Base-by-base conservation (phyloP, 257 asterid genomes). In the Anisodus tanguticus region DNA sequence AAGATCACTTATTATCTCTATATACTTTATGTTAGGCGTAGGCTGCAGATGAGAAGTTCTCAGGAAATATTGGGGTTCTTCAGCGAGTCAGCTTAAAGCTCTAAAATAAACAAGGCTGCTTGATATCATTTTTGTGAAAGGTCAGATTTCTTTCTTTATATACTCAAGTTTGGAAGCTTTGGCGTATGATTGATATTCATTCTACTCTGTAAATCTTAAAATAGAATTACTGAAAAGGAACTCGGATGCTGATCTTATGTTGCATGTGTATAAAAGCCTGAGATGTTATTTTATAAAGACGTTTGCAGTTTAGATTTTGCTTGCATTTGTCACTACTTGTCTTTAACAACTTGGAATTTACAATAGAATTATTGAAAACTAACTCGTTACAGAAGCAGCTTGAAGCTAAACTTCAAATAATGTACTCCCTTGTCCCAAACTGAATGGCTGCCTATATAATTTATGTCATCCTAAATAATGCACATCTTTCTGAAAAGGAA, bases 81-180 rank as follows among this genome's bases (percentile, higher is more conserved):
- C 47, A 49, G 26, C 2, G 47, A 22, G 3, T 76, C 51, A 12
- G 81, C 51, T 51, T 51, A 76, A 26, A 76, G 45, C 81, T 53
- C 81, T 26, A 51, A 51, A 31, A 57, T 57, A 45, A 74, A 5
- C 80, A 74, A 22, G 80, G 43, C 41, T 47, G 19, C 63, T 76
- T 76, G 47, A 51, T 22, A 22, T 22, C 63, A 13, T 26, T 76
- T 51, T 76, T 22, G 81, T 76, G 81, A 51, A 76, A 76, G 81
- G 63, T 51, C 15, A 51, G 81, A 51, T 45, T 13, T 22, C 11
- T 74, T 49, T 1, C 43, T 2, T 31, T 76, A 6, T 1, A 76
- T 13, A 51, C 81, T 31, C 0, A 6, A 51, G 45, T 22, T 22
- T 76, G 63, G 62, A 74, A 74, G 62, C 6, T 72, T 72, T 74